Evolutionary conservation across 1,139 yeast genomes (phyloP), one percentile per base, ranked within the genome.

Genomic region (Petasospora fabianii): DNA sequence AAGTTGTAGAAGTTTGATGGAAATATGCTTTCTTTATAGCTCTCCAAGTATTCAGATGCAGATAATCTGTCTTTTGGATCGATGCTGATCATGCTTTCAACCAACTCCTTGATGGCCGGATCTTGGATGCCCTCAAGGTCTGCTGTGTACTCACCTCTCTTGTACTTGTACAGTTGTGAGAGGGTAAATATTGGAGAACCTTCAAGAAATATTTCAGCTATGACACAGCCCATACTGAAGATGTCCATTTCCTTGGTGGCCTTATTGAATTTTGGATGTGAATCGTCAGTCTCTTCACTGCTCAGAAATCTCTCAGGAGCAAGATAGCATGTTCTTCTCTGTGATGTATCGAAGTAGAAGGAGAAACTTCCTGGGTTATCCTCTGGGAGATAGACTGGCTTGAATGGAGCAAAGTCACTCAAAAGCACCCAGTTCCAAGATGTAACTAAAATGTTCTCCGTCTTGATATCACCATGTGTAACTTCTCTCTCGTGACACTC

Each of bases 311-410:
- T 65, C 58, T 94, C 99, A 0, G 99, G 98, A 0, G 98, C 97
- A 36, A 94, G 63, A 59, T 90, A 92, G 61, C 98, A 92, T 3
- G 80, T 76, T 53, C 96, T 70, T 49, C 97, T 68, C 55, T 78
- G 87, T 2, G 95, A 84, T 4, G 92, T 84, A 62, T 92, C 97
- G 58, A 88, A 94, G 59, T 81, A 94, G 56, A 90, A 92, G 1
- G 95, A 80, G 54, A 84, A 92, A 50, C 84, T 92, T n/a, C 92
- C 85, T 0, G 97, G 97, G 55, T 94, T 92, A 52, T 88, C 95
- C 50, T 86, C 96, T 0, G 97, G 97, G 21, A 94, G 64, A 53
- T 71, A 81, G 0, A 79, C 80, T 0, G 99, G 99, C 59, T 94
- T 94, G 58, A 76, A 77, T 3, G 79, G 71, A 3, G 96, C 84